Evolutionary conservation across 176 grass and related monocot species (phyloP).

Genomic region (Bolboschoenus planiculmis): DNA sequence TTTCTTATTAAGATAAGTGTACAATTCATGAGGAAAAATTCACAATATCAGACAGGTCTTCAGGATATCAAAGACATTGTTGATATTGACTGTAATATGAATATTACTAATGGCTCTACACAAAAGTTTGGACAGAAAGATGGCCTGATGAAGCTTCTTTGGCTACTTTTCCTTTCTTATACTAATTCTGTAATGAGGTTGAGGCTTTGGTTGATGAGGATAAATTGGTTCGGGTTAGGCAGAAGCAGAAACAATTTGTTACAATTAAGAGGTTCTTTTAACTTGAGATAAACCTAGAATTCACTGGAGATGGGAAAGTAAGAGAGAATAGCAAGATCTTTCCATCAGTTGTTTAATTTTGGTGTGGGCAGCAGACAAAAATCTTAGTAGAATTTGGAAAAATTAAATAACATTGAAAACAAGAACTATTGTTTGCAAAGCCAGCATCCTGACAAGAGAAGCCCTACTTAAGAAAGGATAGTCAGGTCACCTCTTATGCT

Average conservation of each 20-base stretch:
- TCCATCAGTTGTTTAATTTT: not conserved
- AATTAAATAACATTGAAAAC: not conserved
- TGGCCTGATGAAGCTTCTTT: not conserved
- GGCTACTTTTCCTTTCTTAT: not conserved
- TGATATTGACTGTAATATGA: not conserved
- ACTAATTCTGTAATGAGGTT: not conserved
- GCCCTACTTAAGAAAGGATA: not conserved
- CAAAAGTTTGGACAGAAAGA: not conserved
- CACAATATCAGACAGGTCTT: not conserved
- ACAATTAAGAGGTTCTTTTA: not conserved
- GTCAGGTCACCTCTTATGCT: too few species aligned
- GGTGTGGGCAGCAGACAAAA: not conserved
- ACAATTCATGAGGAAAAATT: not conserved
- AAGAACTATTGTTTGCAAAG: not conserved
- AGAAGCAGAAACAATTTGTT: not conserved
- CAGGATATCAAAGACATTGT: not conserved
- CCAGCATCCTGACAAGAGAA: not conserved
- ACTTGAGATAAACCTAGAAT: not conserved
- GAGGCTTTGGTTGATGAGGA: not conserved
- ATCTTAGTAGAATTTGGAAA: too few species aligned
- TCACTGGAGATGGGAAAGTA: not conserved
- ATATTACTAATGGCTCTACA: not conserved
- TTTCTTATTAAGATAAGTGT: not conserved
- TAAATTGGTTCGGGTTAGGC: not conserved
- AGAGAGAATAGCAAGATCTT: not conserved